Evolutionary conservation across 129 eudicot species (phyloP).

Genomic region (Scalesia atractyloides): DNA sequence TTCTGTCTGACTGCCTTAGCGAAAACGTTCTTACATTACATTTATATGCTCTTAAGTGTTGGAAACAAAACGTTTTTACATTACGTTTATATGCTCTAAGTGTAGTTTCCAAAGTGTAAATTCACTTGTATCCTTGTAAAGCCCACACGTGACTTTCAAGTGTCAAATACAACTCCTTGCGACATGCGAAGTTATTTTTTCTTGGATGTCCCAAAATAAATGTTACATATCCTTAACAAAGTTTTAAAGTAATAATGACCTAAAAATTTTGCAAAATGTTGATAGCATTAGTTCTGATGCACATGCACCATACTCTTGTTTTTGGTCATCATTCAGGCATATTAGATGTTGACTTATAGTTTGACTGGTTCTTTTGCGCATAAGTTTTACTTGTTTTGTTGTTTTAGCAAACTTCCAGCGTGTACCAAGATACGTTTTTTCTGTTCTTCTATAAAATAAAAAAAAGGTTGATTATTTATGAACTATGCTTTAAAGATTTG

Average conservation of each 20-base stretch:
- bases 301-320: conserved; percentile 13
- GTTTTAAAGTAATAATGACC: not conserved
- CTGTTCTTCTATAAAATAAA: not conserved
- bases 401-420: not conserved
- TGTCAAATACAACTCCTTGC: not conserved
- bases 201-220: not conserved
- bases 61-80: not conserved
- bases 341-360: not conserved
- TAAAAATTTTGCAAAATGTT: not conserved
- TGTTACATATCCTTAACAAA: conserved; percentile 1
- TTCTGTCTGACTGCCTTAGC: not conserved
- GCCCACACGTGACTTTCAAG: not conserved
- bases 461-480: not conserved
- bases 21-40: not conserved
- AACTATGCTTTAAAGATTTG: conserved; percentile 2
- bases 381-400: not conserved
- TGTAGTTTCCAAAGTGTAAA: not conserved
- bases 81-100: not conserved
- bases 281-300: not conserved
- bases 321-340: not conserved
- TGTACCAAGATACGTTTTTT: not conserved
- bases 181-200: not conserved
- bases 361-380: conserved; percentile 1
- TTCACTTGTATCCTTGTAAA: not conserved
- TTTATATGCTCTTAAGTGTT: not conserved